Evolutionary conservation across 345 rosid species (phyloP).

Genomic region (Brassica nigra): DNA sequence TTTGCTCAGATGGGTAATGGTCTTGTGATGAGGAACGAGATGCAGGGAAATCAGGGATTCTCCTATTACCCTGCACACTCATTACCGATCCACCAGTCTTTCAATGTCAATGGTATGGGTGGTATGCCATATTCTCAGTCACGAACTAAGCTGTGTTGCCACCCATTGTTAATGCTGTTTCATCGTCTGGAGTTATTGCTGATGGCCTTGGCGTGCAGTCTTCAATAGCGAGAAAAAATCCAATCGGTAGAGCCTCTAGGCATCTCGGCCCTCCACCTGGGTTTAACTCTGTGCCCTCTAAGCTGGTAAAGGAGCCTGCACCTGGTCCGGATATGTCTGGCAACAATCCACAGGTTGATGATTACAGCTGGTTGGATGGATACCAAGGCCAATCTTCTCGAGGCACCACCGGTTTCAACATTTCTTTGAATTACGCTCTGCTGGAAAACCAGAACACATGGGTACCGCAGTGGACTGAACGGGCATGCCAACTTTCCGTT

Average conservation of each 20-base stretch:
- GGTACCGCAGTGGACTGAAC: conserved; percentile 50
- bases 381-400: neutral
- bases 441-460: conserved; percentile 40
- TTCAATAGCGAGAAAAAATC: conserved; percentile 56
- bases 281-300: conserved; percentile 68
- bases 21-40: conserved; percentile 49
- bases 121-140: conserved; percentile 38
- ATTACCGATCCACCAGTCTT: conserved; percentile 52
- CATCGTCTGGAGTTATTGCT: conserved; percentile 50
- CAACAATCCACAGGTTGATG: conserved; percentile 35
- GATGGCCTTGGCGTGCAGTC: conserved; percentile 53
- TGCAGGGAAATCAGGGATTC: conserved; percentile 47
- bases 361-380: neutral
- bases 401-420: neutral
- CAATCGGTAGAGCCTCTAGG: conserved; percentile 56
- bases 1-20: conserved; percentile 63
- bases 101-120: conserved; percentile 40
- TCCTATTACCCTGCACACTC: conserved; percentile 44
- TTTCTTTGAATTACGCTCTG: neutral
- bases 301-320: conserved; percentile 50
- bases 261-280: conserved; percentile 80
- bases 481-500: conserved; percentile 55
- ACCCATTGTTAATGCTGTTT: conserved; percentile 46
- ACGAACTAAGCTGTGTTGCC: conserved; percentile 47
- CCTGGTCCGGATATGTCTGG: conserved; percentile 44